A percentile compares a stretch with the other conserved stretches of the same genome.
Conservation (phyloP, 2,329 filamentous ascomycete species). For the Curvularia sp. region DNA sequence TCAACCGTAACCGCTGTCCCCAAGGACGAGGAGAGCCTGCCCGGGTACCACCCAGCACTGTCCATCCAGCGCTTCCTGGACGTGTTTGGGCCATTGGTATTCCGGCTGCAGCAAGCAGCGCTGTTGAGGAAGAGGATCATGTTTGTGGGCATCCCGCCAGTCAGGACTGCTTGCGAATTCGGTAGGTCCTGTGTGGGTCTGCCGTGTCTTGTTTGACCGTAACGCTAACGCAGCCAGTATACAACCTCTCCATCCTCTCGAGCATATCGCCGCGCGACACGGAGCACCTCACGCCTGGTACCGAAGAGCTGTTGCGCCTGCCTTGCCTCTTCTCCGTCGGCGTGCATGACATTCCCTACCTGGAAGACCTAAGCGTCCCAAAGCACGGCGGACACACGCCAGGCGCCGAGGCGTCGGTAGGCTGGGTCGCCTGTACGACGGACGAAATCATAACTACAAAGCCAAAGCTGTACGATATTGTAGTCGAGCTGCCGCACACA, state of each 20-base stretch:
- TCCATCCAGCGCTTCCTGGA: constrained; percentile 80
- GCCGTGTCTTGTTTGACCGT: not conserved
- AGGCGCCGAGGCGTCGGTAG: constrained; percentile 59
- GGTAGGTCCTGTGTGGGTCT: constrained; percentile 61
- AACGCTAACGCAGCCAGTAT: constrained; percentile 65
- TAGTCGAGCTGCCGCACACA: constrained; percentile 79
- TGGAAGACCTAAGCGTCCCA: constrained; percentile 65
- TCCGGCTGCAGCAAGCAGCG: constrained; percentile 87
- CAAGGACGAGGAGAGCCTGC: constrained; percentile 70
- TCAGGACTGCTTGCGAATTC: constrained; percentile 86
- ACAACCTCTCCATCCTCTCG: constrained; percentile 90
- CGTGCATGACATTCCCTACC: constrained; percentile 86
- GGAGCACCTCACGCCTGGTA: constrained; percentile 70
- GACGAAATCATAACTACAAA: constrained; percentile 92
- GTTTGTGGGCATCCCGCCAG: constrained; percentile 84
- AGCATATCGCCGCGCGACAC: constrained; percentile 80
- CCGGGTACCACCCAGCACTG: constrained; percentile 83
- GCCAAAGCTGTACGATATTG: constrained; percentile 83
- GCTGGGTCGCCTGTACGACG: constrained; percentile 95
- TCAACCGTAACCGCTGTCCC: constrained; percentile 65
- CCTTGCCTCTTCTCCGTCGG: constrained; percentile 91
- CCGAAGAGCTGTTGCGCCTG: constrained; percentile 68
- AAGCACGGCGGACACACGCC: constrained; percentile 45
- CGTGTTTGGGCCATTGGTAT: constrained; percentile 87
- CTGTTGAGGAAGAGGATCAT: constrained; percentile 86